Conservation (phyloP, 2,329 filamentous ascomycete genomes). For the Alternaria triticina region DNA sequence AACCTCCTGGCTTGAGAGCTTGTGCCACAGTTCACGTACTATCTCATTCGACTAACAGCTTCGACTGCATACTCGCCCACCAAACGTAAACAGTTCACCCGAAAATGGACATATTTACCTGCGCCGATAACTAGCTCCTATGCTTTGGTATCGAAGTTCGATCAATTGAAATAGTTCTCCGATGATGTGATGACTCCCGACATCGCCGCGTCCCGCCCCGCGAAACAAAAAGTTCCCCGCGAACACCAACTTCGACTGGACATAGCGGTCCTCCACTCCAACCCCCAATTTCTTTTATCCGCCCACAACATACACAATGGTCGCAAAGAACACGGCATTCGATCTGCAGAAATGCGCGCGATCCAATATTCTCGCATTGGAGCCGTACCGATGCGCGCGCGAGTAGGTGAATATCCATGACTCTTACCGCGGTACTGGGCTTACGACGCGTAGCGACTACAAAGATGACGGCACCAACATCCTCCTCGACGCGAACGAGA, state of each 20-base stretch:
- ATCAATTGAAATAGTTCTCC: too few relatives aligned
- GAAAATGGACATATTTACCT: not conserved
- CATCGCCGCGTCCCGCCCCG: slow-evolving; percentile 26
- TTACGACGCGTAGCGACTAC: slow-evolving; percentile 74
- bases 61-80: too few relatives aligned
- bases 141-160: not conserved
- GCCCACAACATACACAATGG: slow-evolving; percentile 23
- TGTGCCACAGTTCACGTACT: not conserved
- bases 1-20: not conserved
- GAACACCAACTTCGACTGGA: slow-evolving; percentile 7
- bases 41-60: not conserved
- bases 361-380: slow-evolving; percentile 59
- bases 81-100: not conserved
- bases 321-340: slow-evolving; percentile 46
- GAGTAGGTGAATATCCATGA: slow-evolving; percentile 52
- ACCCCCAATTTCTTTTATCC: not conserved
- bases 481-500: slow-evolving; percentile 97
- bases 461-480: slow-evolving; percentile 97
- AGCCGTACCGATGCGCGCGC: slow-evolving; percentile 62
- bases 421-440: slow-evolving; percentile 2
- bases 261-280: not conserved
- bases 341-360: slow-evolving; percentile 58
- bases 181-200: slow-evolving; percentile 20
- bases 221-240: slow-evolving; percentile 40
- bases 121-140: not conserved